Base-by-base conservation (phyloP, 2,329 filamentous ascomycete species). In the Xylaria sp. region DNA sequence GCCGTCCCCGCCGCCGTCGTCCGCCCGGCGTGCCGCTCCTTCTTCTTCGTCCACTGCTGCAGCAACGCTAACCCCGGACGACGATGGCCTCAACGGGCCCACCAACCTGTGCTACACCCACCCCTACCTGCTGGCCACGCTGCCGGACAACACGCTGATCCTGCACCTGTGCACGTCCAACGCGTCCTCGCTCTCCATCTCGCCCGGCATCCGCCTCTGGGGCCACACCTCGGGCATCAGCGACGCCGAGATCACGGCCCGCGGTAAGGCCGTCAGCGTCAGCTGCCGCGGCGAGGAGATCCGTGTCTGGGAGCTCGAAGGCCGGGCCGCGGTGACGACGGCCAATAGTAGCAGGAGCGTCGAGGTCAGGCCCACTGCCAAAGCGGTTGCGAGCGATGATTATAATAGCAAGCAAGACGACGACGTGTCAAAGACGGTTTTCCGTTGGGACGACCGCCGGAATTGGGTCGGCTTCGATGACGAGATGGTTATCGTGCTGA, bases 191-290 rank as follows among this genome's bases (percentile, higher is more conserved):
- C 78, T 96, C 1, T 83, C 82, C 1, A 86, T 97, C 50, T 88
- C 89, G 37, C 75, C 85, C 0, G 90, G 89, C 1, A 87, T 86
- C 59, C 82, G 91, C 22, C 82, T 97, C 5, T 96, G 91, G 90
- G 92, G 92, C 7, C 92, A 96, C 68, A 96, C 92, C 0, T 95
- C 92, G 1, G 90, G 90, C 2, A 91, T 97, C 29, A 91, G 90
- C 44, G 88, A 90, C 26, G 91, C 90, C 7, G 88, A 95, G 65
- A 90, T 96, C 50, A 92, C 90, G 17, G 84, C 89, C 41, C 84
- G 89, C 37, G 92, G 92, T 17, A 95, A 92, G 71, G 92, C 92
- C 0, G 90, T 97, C 3, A 95, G 91, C n/a, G 88, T 96, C 46
- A 94, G 90, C 72, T 81, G 81, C 18, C 79, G 85, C n/a, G 92